Evolutionary conservation across 2,329 filamentous ascomycete species (phyloP).

Genomic region (Xylariaceae sp.): DNA sequence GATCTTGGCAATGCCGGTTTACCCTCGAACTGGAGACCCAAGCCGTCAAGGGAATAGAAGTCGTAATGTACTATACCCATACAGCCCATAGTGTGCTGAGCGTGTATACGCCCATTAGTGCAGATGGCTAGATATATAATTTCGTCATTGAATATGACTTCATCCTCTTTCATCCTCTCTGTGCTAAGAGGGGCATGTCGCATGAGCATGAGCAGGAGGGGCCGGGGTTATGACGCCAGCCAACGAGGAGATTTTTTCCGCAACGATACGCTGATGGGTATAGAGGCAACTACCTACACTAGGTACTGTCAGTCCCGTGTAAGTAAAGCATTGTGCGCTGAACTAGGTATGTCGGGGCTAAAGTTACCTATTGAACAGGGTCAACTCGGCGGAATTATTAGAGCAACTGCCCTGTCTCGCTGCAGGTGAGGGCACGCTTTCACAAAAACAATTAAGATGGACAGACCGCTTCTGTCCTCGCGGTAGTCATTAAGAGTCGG

Average conservation of each 20-base stretch:
- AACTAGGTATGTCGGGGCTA: slow-evolving; percentile 14
- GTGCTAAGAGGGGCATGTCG: slow-evolving; percentile 15
- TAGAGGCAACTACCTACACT: not conserved
- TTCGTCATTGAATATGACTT: slow-evolving; percentile 6
- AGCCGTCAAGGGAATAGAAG: slow-evolving; percentile 3
- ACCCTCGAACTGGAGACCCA: not conserved
- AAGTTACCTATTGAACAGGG: not conserved
- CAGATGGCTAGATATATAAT: not conserved
- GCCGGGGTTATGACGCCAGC: slow-evolving; percentile 21
- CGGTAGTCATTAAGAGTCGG: slow-evolving; percentile 23
- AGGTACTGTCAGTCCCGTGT: slow-evolving; percentile 1
- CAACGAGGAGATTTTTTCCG: slow-evolving; percentile 19
- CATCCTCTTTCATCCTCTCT: not conserved
- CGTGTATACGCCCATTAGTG: not conserved
- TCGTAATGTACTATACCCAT: not conserved
- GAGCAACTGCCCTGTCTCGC: slow-evolving; percentile 17
- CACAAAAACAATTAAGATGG: slow-evolving; percentile 10
- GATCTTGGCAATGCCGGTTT: not conserved
- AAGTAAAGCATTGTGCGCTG: slow-evolving; percentile 23
- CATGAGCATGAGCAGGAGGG: slow-evolving; percentile 24
- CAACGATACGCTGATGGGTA: not conserved
- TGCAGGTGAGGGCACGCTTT: slow-evolving; percentile 25
- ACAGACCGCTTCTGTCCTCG: slow-evolving; percentile 23
- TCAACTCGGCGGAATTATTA: slow-evolving; percentile 9
- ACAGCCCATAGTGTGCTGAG: slow-evolving; percentile 3